Base-by-base conservation (phyloP, 192 early-diverging fungal genomes). In the Linnemannia schmuckeri region DNA sequence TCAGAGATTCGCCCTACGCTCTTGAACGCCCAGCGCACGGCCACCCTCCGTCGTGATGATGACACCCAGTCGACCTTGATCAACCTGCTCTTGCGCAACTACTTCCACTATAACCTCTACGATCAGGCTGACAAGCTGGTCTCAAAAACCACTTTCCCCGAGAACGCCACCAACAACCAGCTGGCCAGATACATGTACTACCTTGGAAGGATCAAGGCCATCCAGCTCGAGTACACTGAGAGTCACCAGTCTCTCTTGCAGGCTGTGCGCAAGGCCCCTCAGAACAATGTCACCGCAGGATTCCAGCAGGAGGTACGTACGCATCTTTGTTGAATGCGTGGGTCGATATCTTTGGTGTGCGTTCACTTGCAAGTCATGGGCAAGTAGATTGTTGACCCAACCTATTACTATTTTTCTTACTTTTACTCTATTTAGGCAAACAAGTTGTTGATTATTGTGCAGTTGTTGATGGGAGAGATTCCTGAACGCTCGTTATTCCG, bases 391-490 rank as follows among this genome's bases (percentile, higher is more conserved):
- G 30, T 9, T 30, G 22, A 47, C 27, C 33, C 12, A 3, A 55
- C n/a, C 38, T 2, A 41, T 70, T 24, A 27, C 41, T 13, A 18
- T 42, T 20, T 42, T 20, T 75, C 33, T 46, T 70, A 42, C 71
- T 38, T 70, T 30, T 38, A 68, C 9, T 74, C 1, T 10, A 5
- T 52, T 49, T 35, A 96, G 95, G 94, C 93, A 35, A 92, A 98
- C 91, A 99, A 99, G 89, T 93, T 99, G 40, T 94, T 95, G 42
- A 97, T 99, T 68, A 97, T 99, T 85, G 98, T 99, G 4, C 97
- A 99, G 90, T 89, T 99, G 74, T 89, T 99, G 88, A 98, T 98
- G 96, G 99, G 99, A 37, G 97, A 99, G 81, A 99, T 99, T 76
- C 98, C 99, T 18, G 98, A 99, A 79, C 93, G 98, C 72, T 95